Evolutionary conservation across 257 asterid genomes (phyloP).

Genomic region (Solanum virginianum): DNA sequence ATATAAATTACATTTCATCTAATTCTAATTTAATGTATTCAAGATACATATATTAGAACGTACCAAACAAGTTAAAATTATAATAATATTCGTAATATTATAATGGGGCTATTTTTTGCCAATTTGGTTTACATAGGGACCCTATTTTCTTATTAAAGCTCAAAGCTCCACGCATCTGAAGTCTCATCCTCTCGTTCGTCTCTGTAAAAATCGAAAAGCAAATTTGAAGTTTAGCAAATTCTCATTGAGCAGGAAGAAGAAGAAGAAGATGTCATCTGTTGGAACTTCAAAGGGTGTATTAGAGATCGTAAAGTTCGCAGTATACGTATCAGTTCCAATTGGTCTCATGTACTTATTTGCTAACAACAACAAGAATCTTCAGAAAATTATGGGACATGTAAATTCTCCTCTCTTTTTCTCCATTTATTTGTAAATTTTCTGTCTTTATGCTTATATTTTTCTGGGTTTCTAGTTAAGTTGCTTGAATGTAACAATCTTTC

Average conservation of each 20-base stretch:
- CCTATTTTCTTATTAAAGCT: not conserved
- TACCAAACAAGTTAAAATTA: too few species aligned
- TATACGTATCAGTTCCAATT: slow-evolving; percentile 67
- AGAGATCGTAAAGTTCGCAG: slow-evolving; percentile 87
- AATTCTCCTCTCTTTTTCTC: not conserved
- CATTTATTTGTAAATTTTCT: not conserved
- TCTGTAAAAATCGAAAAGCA: not conserved
- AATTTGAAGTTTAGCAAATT: not conserved
- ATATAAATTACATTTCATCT: too few species aligned
- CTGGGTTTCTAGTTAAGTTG: not conserved
- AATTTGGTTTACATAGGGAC: not conserved
- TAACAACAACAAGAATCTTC: slow-evolving; percentile 59
- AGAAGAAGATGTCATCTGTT: slow-evolving; percentile 45
- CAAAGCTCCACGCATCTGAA: slow-evolving; percentile 3
- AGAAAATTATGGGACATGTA: slow-evolving; percentile 76
- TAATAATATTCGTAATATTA: too few species aligned
- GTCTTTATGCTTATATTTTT: not conserved
- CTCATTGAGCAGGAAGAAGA: not conserved
- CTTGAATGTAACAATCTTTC: not conserved
- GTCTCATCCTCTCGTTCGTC: slow-evolving; percentile 8
- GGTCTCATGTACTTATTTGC: slow-evolving; percentile 90
- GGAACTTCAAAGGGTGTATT: slow-evolving; percentile 84
- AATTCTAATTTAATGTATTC: too few species aligned
- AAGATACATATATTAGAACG: too few species aligned
- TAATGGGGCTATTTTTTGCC: not conserved